These are phyloP conservation scores for Ogataea chonburiensis DNA, from an alignment of 805 yeast genomes.

Conservation along the genomic window DNA sequence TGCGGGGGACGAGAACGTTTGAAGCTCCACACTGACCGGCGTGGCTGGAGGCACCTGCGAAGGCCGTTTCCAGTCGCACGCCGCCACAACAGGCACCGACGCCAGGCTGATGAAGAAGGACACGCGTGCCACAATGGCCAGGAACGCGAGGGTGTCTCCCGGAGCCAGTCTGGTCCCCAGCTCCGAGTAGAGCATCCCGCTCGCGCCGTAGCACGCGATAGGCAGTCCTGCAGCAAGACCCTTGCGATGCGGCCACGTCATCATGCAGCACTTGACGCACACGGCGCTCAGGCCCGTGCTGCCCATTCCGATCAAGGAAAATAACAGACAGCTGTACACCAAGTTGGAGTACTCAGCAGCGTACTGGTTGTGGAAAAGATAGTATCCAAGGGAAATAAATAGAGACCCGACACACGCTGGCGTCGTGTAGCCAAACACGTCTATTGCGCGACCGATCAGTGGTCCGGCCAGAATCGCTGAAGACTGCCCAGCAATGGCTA, in stretches of 20 bases:
- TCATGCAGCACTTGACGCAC: slow-evolving; percentile 70
- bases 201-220: slow-evolving; percentile 69
- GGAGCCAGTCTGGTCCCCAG: slow-evolving; percentile 52
- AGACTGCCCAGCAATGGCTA: slow-evolving; percentile 67
- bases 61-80: slow-evolving; percentile 38
- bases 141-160: slow-evolving; percentile 55
- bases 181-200: slow-evolving; percentile 66
- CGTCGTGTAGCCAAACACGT: slow-evolving; percentile 54
- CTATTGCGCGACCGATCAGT: slow-evolving; percentile 63
- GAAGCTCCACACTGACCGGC: slow-evolving; percentile 8
- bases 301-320: slow-evolving; percentile 63
- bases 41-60: slow-evolving; percentile 9
- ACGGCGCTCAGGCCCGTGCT: slow-evolving; percentile 65
- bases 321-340: slow-evolving; percentile 42
- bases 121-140: slow-evolving; percentile 46
- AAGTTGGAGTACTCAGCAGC: slow-evolving; percentile 40
- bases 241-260: slow-evolving; percentile 60
- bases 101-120: slow-evolving; percentile 41
- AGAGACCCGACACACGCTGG: slow-evolving; percentile 53
- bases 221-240: slow-evolving; percentile 79
- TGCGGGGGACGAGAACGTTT: slow-evolving; percentile 11
- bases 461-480: slow-evolving; percentile 69
- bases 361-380: slow-evolving; percentile 52
- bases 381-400: slow-evolving; percentile 53
- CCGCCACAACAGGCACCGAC: slow-evolving; percentile 47